phyloP scores from a whole-genome alignment of 129 eudicot genomes.

The Saposhnikovia divaricata region DNA sequence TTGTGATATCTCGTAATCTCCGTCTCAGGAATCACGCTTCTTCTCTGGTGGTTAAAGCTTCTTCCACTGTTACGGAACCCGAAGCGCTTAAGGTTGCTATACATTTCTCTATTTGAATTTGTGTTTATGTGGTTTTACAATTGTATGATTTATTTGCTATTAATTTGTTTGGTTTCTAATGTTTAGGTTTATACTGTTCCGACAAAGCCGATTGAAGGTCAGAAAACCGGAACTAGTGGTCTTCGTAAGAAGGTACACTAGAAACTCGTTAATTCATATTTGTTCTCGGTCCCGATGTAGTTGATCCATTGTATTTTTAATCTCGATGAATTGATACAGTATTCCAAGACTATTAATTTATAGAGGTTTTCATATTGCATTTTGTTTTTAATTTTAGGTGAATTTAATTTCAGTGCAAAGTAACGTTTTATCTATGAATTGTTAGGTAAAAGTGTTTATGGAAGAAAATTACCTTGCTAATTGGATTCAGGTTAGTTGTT shows the following conservation, averaged over 20 bases:
- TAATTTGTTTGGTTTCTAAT: neutral
- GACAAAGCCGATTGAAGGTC: conserved; percentile 87
- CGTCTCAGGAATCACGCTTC: conserved; percentile 11
- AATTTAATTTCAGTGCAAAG: conserved; percentile 3
- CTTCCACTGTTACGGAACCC: conserved; percentile 42
- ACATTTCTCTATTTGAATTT: neutral
- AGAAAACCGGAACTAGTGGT: conserved; percentile 98
- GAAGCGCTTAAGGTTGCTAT: conserved; percentile 58
- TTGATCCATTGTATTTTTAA: neutral
- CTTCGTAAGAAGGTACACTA: conserved; percentile 72
- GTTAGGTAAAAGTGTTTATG: conserved; percentile 87
- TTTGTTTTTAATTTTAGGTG: neutral
- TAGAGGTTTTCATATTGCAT: neutral
- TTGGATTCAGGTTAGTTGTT: conserved; percentile 85
- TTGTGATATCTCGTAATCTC: conserved; percentile 14
- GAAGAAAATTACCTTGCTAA: conserved; percentile 85
- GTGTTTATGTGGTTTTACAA: neutral
- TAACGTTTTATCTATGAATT: neutral
- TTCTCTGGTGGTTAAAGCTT: conserved; percentile 28
- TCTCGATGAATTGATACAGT: neutral
- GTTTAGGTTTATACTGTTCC: conserved; percentile 56
- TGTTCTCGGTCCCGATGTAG: no score
- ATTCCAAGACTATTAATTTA: no score
- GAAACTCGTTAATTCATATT: neutral
- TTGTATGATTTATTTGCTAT: neutral